Conservation (phyloP, 352 stramenopile genomes). For the Phytophthora multivora region DNA sequence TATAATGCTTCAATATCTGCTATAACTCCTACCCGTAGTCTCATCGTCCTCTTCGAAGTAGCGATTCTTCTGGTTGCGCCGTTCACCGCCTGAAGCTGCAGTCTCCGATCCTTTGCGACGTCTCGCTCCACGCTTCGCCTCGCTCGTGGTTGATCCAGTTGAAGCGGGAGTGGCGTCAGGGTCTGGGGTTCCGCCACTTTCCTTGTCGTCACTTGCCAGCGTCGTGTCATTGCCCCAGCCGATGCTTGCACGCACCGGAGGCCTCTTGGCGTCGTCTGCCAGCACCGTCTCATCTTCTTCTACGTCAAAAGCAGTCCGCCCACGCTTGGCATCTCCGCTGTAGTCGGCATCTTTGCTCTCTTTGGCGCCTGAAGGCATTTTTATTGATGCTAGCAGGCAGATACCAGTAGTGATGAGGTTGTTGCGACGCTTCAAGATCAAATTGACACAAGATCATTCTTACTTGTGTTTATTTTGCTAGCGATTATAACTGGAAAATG, state of each 20-base stretch:
- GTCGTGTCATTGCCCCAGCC: slow-evolving; percentile 55
- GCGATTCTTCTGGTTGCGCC: slow-evolving; percentile 65
- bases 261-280: slow-evolving; percentile 46
- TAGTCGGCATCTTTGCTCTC: slow-evolving; percentile 32
- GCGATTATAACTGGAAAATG: too few species aligned
- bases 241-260: slow-evolving; percentile 63
- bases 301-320: slow-evolving; percentile 47
- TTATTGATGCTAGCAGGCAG: background rate
- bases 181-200: slow-evolving; percentile 12
- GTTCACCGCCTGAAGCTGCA: slow-evolving; percentile 12
- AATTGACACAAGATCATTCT: slow-evolving; percentile 10
- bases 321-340: slow-evolving; percentile 19
- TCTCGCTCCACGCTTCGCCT: slow-evolving; percentile 59
- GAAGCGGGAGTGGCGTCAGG: slow-evolving; percentile 11
- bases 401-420: background rate
- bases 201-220: slow-evolving; percentile 36
- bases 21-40: slow-evolving; percentile 58
- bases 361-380: slow-evolving; percentile 32
- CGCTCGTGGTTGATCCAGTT: slow-evolving; percentile 23
- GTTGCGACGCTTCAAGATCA: slow-evolving; percentile 22
- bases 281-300: slow-evolving; percentile 51
- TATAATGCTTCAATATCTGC: too few species aligned
- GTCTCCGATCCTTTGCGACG: slow-evolving; percentile 63
- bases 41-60: slow-evolving; percentile 81
- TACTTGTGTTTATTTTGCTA: too few species aligned